Evolutionary conservation across 2,329 filamentous ascomycete genomes (phyloP).

Genomic region (Arthroderma uncinatum): DNA sequence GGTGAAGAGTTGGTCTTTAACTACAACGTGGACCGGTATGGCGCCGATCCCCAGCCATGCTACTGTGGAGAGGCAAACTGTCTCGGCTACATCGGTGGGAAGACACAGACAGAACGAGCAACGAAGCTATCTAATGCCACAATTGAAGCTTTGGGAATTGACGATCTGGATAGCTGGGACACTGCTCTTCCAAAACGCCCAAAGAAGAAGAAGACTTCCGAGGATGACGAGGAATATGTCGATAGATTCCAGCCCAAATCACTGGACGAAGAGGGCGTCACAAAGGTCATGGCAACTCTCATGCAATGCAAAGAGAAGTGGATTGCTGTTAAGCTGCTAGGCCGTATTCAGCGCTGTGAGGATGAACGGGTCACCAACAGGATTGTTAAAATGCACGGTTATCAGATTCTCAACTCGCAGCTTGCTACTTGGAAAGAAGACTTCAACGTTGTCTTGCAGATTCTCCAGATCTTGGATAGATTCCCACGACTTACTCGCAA

Average conservation of each 20-base stretch:
- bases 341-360: slow-evolving; percentile 74
- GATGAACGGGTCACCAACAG: slow-evolving; percentile 79
- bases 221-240: slow-evolving; percentile 92
- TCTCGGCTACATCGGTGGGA: slow-evolving; percentile 91
- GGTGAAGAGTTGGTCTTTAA: slow-evolving; percentile 98
- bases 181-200: slow-evolving; percentile 79
- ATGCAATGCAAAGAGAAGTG: slow-evolving; percentile 99
- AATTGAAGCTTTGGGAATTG: slow-evolving; percentile 91
- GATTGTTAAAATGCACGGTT: slow-evolving; percentile 93
- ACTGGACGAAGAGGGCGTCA: slow-evolving; percentile 71
- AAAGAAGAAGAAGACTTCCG: slow-evolving; percentile 79
- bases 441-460: slow-evolving; percentile 76
- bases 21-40: slow-evolving; percentile 98
- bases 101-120: slow-evolving; percentile 90
- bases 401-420: slow-evolving; percentile 82
- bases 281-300: slow-evolving; percentile 89
- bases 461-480: slow-evolving; percentile 76
- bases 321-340: slow-evolving; percentile 91
- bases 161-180: slow-evolving; percentile 86
- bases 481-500: slow-evolving; percentile 85
- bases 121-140: slow-evolving; percentile 83
- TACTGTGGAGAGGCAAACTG: slow-evolving; percentile 94
- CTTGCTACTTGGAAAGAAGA: slow-evolving; percentile 81
- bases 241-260: slow-evolving; percentile 72
- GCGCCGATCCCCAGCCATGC: slow-evolving; percentile 89